Conservation (phyloP, 306 rosid species). For the Rosa chinensis region DNA sequence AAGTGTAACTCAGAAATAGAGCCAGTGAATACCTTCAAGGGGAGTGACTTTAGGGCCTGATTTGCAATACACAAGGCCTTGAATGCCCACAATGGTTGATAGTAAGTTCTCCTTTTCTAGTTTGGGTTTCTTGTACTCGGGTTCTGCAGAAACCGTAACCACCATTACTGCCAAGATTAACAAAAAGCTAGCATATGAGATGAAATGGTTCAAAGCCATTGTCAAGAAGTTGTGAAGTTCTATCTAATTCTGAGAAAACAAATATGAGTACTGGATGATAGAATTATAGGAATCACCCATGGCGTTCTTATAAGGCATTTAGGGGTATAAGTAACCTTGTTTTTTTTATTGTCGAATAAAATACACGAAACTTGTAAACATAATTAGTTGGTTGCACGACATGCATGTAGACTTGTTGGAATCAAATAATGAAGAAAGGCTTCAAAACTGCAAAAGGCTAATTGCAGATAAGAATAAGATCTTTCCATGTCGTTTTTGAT, state of each 20-base stretch:
- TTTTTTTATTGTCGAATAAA: not conserved
- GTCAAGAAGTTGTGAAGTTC: not conserved
- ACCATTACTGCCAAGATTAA: slow-evolving; percentile 14
- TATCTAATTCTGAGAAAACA: not conserved
- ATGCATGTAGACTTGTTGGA: not conserved
- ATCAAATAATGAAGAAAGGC: slow-evolving; percentile 1
- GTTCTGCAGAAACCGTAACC: slow-evolving; percentile 13
- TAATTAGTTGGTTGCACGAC: slow-evolving; percentile 29
- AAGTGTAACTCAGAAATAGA: not conserved
- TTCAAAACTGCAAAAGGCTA: not conserved
- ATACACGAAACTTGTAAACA: not conserved
- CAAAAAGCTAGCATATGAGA: slow-evolving; percentile 15
- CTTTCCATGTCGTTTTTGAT: slow-evolving; percentile 4
- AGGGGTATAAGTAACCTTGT: not conserved
- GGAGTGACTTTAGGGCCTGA: slow-evolving; percentile 41
- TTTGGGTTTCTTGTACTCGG: slow-evolving; percentile 19
- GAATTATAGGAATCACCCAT: not conserved
- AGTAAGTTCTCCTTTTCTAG: slow-evolving; percentile 23
- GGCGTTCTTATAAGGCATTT: slow-evolving; percentile 3
- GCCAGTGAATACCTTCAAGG: slow-evolving; percentile 41
- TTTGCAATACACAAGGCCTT: slow-evolving; percentile 66
- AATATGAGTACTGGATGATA: not conserved
- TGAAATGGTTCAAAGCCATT: slow-evolving; percentile 29
- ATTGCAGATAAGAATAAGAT: not conserved
- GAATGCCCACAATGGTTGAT: slow-evolving; percentile 42